A percentile compares a stretch with the other conserved stretches of the same genome.
Evolutionary conservation across 805 yeast genomes (phyloP).

Genomic region (Metschnikowia koreensis): DNA sequence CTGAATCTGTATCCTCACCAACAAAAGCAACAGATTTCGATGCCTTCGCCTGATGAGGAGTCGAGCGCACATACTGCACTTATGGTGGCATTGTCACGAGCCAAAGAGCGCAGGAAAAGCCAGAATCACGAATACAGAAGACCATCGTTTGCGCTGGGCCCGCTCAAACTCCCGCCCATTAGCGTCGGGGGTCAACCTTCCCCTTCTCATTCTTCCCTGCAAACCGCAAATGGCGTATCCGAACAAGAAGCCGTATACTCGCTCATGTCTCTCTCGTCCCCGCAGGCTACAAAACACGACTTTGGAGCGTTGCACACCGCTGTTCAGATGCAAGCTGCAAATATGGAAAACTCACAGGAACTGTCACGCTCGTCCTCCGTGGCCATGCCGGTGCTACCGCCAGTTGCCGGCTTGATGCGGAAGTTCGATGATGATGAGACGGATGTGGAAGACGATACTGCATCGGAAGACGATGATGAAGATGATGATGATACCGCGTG

Average conservation of each 20-base stretch:
- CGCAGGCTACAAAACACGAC: constrained; percentile 34
- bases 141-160: constrained; percentile 11
- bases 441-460: constrained; percentile 31
- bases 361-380: constrained; percentile 27
- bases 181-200: constrained; percentile 5
- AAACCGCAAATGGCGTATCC: constrained; percentile 23
- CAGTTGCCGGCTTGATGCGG: constrained; percentile 27
- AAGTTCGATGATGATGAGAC: constrained; percentile 33
- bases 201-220: background rate
- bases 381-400: constrained; percentile 26
- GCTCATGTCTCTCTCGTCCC: constrained; percentile 55
- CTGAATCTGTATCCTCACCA: background rate
- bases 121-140: constrained; percentile 13
- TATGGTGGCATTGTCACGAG: constrained; percentile 37
- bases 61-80: constrained; percentile 47
- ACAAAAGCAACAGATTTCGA: constrained; percentile 2
- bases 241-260: constrained; percentile 59
- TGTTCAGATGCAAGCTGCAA: background rate
- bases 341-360: constrained; percentile 18
- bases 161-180: constrained; percentile 17
- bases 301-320: constrained; percentile 25
- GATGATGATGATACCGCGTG: constrained; percentile 17
- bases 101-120: constrained; percentile 18
- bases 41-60: constrained; percentile 39
- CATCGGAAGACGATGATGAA: constrained; percentile 25